Conservation (phyloP, 148 eudicot species). For the Drosera capensis region DNA sequence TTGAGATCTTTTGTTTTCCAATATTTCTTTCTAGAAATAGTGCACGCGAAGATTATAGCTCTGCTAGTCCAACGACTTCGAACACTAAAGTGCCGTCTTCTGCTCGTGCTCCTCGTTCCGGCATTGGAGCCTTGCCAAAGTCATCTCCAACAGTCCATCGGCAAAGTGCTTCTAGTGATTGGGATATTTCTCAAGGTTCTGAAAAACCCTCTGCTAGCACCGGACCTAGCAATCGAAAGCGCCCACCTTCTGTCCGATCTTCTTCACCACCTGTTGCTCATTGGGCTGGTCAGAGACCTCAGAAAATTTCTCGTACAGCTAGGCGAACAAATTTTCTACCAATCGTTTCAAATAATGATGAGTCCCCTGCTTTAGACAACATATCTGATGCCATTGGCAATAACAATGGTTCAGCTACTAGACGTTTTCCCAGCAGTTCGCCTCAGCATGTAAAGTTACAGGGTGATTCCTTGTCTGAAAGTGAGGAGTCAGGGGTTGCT, state of each 20-base stretch:
- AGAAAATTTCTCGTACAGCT: slow-evolving; percentile 53
- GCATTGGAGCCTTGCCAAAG: slow-evolving; percentile 31
- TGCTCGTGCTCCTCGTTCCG: slow-evolving; percentile 43
- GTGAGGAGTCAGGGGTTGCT: slow-evolving; percentile 58
- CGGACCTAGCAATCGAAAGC: slow-evolving; percentile 41
- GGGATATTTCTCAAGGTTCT: slow-evolving; percentile 45
- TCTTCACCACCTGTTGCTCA: slow-evolving; percentile 50
- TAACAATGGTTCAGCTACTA: slow-evolving; percentile 24
- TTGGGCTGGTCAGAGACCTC: slow-evolving; percentile 54
- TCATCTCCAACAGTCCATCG: slow-evolving; percentile 26
- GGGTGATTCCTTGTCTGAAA: slow-evolving; percentile 46
- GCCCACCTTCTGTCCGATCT: slow-evolving; percentile 33
- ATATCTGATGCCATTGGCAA: slow-evolving; percentile 25
- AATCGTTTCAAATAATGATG: slow-evolving; percentile 31
- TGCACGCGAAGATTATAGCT: slow-evolving; percentile 35
- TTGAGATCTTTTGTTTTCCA: background rate
- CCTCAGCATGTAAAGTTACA: slow-evolving; percentile 38
- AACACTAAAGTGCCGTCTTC: slow-evolving; percentile 28
- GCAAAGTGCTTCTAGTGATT: slow-evolving; percentile 28
- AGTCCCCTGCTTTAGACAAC: slow-evolving; percentile 20
- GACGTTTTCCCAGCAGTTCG: slow-evolving; percentile 23
- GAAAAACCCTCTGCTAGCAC: slow-evolving; percentile 23
- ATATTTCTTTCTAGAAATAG: slow-evolving; percentile 17
- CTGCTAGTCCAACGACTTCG: slow-evolving; percentile 42
- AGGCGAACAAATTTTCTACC: slow-evolving; percentile 48